Evolutionary conservation across 192 early-diverging fungal species (phyloP).

Genomic region (Coemansia aciculifera): DNA sequence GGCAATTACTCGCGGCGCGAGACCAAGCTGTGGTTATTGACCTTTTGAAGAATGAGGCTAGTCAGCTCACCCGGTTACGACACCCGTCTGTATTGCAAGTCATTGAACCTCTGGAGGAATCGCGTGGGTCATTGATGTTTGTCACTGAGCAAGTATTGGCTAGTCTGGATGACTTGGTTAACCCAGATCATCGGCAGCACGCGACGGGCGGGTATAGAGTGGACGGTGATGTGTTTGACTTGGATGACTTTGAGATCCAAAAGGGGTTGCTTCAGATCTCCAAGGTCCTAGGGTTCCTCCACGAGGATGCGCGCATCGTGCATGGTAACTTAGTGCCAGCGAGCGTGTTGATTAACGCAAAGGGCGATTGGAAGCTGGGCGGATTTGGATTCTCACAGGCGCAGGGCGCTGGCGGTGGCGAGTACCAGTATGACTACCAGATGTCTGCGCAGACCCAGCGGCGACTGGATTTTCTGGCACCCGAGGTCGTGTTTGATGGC

Average conservation of each 20-base stretch:
- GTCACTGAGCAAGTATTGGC: constrained; percentile 73
- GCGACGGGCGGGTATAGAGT: constrained; percentile 7
- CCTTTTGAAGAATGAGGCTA: constrained; percentile 64
- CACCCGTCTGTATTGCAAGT: constrained; percentile 79
- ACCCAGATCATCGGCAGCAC: constrained; percentile 43
- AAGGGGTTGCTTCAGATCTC: constrained; percentile 74
- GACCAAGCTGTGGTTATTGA: constrained; percentile 59
- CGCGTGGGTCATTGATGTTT: constrained; percentile 67
- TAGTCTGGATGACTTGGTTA: constrained; percentile 63
- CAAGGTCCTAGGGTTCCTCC: constrained; percentile 75
- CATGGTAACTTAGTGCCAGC: constrained; percentile 74
- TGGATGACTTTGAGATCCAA: constrained; percentile 82
- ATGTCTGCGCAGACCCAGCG: constrained; percentile 61
- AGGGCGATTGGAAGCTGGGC: constrained; percentile 81
- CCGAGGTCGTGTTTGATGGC: constrained; percentile 69
- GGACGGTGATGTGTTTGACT: constrained; percentile 60
- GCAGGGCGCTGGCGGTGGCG: constrained; percentile 21
- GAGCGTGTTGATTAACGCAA: constrained; percentile 74
- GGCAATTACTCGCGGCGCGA: constrained; percentile 48
- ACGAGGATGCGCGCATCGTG: constrained; percentile 68
- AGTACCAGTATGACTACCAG: constrained; percentile 60
- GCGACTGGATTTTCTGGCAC: constrained; percentile 65
- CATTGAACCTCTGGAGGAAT: constrained; percentile 71
- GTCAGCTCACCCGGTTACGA: constrained; percentile 69
- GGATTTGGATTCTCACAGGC: constrained; percentile 65